Percentiles rank a stretch among this genome's conserved stretches.
Evolutionary conservation across 371 early-diverging fungal genomes (phyloP).

Genomic region (Basidiobolus meristosporus): DNA sequence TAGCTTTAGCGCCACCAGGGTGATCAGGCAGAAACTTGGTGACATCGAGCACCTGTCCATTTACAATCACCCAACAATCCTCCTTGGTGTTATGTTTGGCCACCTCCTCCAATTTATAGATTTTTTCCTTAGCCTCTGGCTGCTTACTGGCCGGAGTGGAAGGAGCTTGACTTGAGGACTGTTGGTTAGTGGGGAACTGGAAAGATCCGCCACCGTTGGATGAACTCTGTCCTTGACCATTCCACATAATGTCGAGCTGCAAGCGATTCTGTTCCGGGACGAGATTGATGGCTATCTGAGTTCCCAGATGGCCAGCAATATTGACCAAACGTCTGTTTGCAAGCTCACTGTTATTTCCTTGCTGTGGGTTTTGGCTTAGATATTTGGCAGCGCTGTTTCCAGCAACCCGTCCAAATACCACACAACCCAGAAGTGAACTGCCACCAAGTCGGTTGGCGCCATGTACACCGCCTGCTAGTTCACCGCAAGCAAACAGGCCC

Average conservation of each 20-base stretch:
- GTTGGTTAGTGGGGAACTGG: too few relatives aligned
- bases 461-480: constrained; percentile 74
- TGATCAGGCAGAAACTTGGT: constrained; percentile 79
- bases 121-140: constrained; percentile 12
- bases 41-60: constrained; percentile 80
- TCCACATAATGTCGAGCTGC: constrained; percentile 41
- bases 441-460: constrained; percentile 77
- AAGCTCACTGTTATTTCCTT: constrained; percentile 17
- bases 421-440: constrained; percentile 80
- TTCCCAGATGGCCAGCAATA: constrained; percentile 47
- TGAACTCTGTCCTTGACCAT: constrained; percentile 8
- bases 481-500: constrained; percentile 87
- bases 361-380: constrained; percentile 33
- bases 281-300: constrained; percentile 47
- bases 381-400: constrained; percentile 52
- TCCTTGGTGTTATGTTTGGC: constrained; percentile 71
- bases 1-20: constrained; percentile 77
- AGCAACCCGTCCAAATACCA: constrained; percentile 91
- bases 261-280: too few relatives aligned
- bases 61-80: constrained; percentile 93
- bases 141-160: constrained; percentile 9
- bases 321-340: constrained; percentile 54
- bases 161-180: too few relatives aligned
- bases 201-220: too few relatives aligned
- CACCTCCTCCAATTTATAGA: constrained; percentile 46